Evolutionary conservation across 768 basidiomycete genomes (phyloP), one percentile per base, ranked within the genome.

Genomic region (Tulasnella sp.): DNA sequence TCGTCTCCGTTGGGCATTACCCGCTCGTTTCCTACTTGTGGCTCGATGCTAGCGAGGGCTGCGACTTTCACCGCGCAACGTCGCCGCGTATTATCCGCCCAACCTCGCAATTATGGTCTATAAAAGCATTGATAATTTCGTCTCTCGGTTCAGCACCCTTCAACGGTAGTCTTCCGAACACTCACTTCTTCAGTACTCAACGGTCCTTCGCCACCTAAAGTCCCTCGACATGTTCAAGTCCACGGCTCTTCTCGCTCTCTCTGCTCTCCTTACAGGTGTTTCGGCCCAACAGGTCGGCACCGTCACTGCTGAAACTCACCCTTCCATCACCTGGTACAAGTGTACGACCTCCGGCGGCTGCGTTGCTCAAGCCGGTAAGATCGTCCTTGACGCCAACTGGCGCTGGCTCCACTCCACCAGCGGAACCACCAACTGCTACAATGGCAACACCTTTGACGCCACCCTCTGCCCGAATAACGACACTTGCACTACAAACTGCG

Each of bases 371-470:
- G 31, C 25, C 5, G 70, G 74, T 37, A 52, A 31, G 22, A 67
- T 76, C 34, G 15, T n/a, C 9, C 77, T 78, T 37, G 78, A 78
- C 74, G 42, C 78, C n/a, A 78, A 78, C 78, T 79, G 77, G 77
- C 72, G 78, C 72, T 86, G 77, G 77, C 69, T 76, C n/a, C 85
- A 87, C 81, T 79, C 79, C 45, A 82, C 80, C 76, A 79, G 78
- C 77, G 85, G 81, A 40, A 36, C 37, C 40, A 71, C 83, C 76
- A 84, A 84, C 81, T 84, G 83, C 82, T 88, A 88, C 84, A 88
- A 85, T 77, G 88, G 88, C 42, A 88, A 88, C 84, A 80, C 83
- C 22, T 89, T 87, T 87, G 84, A 88, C 84, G 84, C 87, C 40
- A 39, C 71, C 5, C 29, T 29, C 25, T 49, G 49, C 49, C 49